These are phyloP conservation scores for Quercus gilva DNA, from an alignment of 306 rosid species.

Conservation along the genomic window DNA sequence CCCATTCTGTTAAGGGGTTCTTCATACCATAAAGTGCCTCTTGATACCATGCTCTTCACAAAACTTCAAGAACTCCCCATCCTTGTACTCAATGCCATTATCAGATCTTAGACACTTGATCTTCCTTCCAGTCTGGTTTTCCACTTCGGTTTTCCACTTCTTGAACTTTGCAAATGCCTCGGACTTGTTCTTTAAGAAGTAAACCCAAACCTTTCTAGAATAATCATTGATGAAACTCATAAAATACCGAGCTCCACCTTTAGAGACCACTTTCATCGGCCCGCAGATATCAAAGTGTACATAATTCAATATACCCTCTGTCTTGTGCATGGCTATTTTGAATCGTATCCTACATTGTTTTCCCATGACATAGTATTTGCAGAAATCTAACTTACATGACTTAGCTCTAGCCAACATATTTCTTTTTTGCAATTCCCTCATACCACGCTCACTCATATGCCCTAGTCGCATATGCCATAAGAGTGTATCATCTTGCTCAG, in stretches of 20 bases:
- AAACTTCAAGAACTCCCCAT: neutral
- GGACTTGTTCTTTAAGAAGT: neutral
- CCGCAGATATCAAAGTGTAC: neutral
- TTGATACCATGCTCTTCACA: neutral
- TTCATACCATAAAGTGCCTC: neutral
- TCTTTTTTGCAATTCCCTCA: too few relatives aligned
- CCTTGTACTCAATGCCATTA: neutral
- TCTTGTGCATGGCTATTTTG: too few relatives aligned
- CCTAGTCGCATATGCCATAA: too few relatives aligned
- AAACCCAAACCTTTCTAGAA: neutral
- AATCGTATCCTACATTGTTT: too few relatives aligned
- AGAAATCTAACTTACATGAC: too few relatives aligned
- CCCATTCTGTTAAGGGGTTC: neutral
- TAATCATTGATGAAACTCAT: too few relatives aligned
- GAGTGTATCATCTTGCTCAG: too few relatives aligned
- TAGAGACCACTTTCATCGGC: neutral
- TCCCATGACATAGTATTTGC: too few relatives aligned
- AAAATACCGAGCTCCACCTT: neutral
- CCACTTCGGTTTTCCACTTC: neutral
- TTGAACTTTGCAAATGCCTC: neutral
- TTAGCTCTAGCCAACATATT: too few relatives aligned
- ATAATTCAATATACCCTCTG: too few relatives aligned
- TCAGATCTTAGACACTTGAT: neutral
- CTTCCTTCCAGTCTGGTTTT: neutral
- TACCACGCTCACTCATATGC: too few relatives aligned